Conservation (phyloP, 352 stramenopile genomes). For the Globisporangium cystogenes region DNA sequence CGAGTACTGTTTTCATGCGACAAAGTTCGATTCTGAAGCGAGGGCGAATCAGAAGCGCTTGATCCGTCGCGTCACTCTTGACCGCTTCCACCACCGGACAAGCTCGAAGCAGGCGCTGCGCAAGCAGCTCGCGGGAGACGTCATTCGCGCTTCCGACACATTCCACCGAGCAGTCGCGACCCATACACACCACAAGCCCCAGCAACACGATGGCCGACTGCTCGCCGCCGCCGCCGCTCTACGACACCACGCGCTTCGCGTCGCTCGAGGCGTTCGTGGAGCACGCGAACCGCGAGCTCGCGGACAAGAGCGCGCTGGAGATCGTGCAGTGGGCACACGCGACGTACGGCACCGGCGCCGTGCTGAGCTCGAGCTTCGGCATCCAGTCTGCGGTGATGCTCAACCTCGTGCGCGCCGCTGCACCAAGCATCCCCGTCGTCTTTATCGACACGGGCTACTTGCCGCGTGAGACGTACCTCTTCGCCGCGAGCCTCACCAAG, state of each 20-base stretch:
- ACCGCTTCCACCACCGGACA: not conserved
- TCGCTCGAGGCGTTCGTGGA: slow-evolving; percentile 65
- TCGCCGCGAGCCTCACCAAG: slow-evolving; percentile 57
- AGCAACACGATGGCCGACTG: not conserved
- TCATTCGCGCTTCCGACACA: not conserved
- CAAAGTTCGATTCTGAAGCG: not conserved
- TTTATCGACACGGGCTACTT: slow-evolving; percentile 87
- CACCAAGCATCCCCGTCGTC: slow-evolving; percentile 56
- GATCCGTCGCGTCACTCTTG: not conserved
- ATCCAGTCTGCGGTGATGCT: slow-evolving; percentile 86
- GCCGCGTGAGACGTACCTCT: slow-evolving; percentile 80
- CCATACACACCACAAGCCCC: not conserved
- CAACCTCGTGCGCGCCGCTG: slow-evolving; percentile 54
- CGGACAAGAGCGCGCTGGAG: slow-evolving; percentile 41
- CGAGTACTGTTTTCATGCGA: too few relatives aligned
- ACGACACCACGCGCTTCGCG: slow-evolving; percentile 35
- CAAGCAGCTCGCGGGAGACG: not conserved
- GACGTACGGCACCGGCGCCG: slow-evolving; percentile 59
- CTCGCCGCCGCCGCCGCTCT: slow-evolving; percentile 3
- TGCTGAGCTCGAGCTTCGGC: slow-evolving; percentile 83
- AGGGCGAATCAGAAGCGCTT: not conserved
- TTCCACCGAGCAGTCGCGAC: slow-evolving; percentile 1
- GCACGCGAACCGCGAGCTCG: slow-evolving; percentile 54
- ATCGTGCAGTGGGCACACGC: slow-evolving; percentile 67
- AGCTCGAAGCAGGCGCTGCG: not conserved